A percentile compares a stretch with the other conserved stretches of the same genome.
phyloP scores from a whole-genome alignment of 352 stramenopile species.

The Pythium graminicola region DNA sequence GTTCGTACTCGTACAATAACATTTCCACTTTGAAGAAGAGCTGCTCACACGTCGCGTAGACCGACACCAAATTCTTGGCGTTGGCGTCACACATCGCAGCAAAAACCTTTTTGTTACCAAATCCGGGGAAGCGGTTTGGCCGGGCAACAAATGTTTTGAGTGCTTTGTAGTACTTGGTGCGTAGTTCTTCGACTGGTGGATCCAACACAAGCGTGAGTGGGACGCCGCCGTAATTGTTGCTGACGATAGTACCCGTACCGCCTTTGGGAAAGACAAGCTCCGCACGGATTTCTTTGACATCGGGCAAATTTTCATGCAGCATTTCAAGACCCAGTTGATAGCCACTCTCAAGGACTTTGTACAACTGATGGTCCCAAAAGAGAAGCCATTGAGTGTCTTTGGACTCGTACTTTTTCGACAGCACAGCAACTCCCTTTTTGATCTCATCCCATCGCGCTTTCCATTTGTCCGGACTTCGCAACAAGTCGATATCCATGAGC shows the following conservation, averaged over 20 bases:
- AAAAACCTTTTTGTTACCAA: conserved; percentile 85
- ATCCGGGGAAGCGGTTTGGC: conserved; percentile 84
- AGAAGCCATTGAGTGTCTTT: conserved; percentile 87
- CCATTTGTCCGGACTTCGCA: conserved; percentile 80
- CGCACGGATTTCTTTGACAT: conserved; percentile 84
- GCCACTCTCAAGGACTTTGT: conserved; percentile 91
- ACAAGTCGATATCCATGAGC: conserved; percentile 89
- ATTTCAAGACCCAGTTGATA: conserved; percentile 93
- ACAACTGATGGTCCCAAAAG: conserved; percentile 94
- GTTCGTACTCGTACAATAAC: conserved; percentile 72
- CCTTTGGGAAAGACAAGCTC: conserved; percentile 59
- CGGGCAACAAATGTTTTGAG: conserved; percentile 94
- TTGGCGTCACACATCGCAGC: conserved; percentile 87
- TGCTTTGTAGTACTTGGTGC: conserved; percentile 91
- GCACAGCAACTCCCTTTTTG: conserved; percentile 55
- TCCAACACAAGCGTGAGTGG: conserved; percentile 71
- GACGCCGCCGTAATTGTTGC: not conserved
- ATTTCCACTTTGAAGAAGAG: conserved; percentile 83
- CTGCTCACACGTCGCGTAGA: conserved; percentile 89
- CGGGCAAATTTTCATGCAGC: conserved; percentile 90
- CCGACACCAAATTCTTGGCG: conserved; percentile 70
- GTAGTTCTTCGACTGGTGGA: conserved; percentile 89
- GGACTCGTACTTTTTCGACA: conserved; percentile 74
- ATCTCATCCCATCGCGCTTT: conserved; percentile 84
- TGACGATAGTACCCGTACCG: not conserved